These are phyloP conservation scores for Cystobasidiaceae sp. DNA, from an alignment of 1,284 basidiomycete genomes.

Conservation along the genomic window DNA sequence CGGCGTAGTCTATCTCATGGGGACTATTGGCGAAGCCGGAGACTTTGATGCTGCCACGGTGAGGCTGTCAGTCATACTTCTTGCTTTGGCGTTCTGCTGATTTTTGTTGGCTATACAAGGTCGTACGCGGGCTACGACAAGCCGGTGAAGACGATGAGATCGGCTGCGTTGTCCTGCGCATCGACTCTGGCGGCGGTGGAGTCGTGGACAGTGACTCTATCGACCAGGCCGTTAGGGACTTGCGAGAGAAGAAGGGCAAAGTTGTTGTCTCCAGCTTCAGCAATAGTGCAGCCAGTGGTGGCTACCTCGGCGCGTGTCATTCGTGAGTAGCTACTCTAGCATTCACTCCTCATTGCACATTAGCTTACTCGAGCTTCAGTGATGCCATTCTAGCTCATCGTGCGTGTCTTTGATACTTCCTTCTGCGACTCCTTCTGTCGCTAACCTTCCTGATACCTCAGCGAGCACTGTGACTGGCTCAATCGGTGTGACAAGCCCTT, in stretches of 20 bases:
- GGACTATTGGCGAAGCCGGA: conserved; percentile 44
- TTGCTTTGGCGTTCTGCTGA: not conserved
- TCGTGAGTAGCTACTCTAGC: conserved; percentile 43
- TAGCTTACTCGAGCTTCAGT: not conserved
- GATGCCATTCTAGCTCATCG: conserved; percentile 38
- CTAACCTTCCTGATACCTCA: not conserved
- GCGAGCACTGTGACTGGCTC: conserved; percentile 50
- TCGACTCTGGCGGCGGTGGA: conserved; percentile 50
- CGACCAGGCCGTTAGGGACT: conserved; percentile 47
- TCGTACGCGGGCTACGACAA: conserved; percentile 48
- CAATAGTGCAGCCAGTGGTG: conserved; percentile 48
- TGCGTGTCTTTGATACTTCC: not conserved
- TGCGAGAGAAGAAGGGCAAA: conserved; percentile 46
- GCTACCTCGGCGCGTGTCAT: conserved; percentile 45
- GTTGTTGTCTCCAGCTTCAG: conserved; percentile 49
- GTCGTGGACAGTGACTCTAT: conserved; percentile 49
- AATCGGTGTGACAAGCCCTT: conserved; percentile 42
- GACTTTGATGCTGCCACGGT: conserved; percentile 26
- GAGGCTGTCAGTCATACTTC: not conserved
- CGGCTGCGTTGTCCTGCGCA: conserved; percentile 47
- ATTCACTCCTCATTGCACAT: not conserved
- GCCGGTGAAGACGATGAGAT: conserved; percentile 48
- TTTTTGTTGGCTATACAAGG: conserved; percentile 23
- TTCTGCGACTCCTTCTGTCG: no score
- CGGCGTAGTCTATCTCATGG: conserved; percentile 49